Evolutionary conservation across 1,139 yeast genomes (phyloP), one percentile per base, ranked within the genome.

Genomic region (Candida tunisiensis): DNA sequence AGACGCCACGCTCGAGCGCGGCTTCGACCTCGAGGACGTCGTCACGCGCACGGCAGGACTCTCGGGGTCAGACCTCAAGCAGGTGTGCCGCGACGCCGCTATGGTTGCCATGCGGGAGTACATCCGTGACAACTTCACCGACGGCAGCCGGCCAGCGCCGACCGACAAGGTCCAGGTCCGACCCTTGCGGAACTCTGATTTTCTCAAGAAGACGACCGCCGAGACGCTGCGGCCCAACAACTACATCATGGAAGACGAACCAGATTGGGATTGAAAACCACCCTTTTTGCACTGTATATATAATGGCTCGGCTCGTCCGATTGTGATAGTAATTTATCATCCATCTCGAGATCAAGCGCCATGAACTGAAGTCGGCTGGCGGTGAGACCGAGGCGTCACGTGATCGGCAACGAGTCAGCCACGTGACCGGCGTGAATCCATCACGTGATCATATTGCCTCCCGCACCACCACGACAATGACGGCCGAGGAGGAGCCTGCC

Each of bases 61-160:
- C 47, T 78, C 93, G 40, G 98, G 98, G 1, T 78, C 93, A 5
- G 98, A 88, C 43, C 62, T 88, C 42, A 74, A 80, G 40, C 98
- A 88, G 46, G 57, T 82, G 29, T 82, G 94, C 47, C 66, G 98
- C 33, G 92, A 82, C 42, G 98, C 98, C 0, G 95, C 93, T 1
- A 69, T 85, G 56, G 65, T 65, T 36, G 83, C 95, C 0, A 85
- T 88, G 47, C 63, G 93, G 40, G 95, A 85, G 47, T 82, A 70
- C 45, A 78, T 85, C 26, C 34, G 49, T 12, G 30, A 40, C 25
- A 49, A 52, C 33, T 45, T 49, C 34, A 45, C 33, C 25, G 34
- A 44, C 25, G 49, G 49, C 18, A 38, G 32, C 24, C 22, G 9
- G 25, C 23, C 10, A 25, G 18, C 11, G 29, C 21, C 9, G 13